These are phyloP conservation scores for Penicillium sp. DNA, from an alignment of 2,329 filamentous ascomycete species.

Conservation along the genomic window DNA sequence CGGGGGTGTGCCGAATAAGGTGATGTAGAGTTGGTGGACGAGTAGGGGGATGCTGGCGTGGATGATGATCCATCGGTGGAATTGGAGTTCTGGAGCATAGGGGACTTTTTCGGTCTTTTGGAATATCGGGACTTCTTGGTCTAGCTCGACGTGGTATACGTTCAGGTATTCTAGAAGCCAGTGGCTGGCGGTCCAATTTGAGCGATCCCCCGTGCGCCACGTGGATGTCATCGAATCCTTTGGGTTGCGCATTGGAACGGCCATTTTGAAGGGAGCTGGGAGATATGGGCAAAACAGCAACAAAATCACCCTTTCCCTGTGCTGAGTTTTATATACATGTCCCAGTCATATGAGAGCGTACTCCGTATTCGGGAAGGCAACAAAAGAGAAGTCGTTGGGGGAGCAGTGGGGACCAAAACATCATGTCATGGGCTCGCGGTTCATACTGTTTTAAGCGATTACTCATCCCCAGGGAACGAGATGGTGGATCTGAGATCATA, in stretches of 20 bases:
- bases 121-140: conserved; percentile 20
- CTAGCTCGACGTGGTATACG: conserved; percentile 23
- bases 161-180: conserved; percentile 26
- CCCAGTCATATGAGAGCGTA: too few species aligned
- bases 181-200: conserved; percentile 25
- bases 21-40: conserved; percentile 24
- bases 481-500: too few species aligned
- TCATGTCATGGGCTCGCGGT: too few species aligned
- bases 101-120: conserved; percentile 24
- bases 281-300: too few species aligned
- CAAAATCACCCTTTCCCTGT: too few species aligned
- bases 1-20: conserved; percentile 19
- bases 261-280: too few species aligned
- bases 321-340: too few species aligned
- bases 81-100: conserved; percentile 23
- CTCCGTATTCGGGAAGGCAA: too few species aligned
- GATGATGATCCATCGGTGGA: conserved; percentile 25
- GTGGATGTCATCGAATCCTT: conserved; percentile 31
- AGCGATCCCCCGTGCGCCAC: conserved; percentile 22
- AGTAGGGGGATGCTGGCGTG: conserved; percentile 24
- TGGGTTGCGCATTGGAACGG: conserved; percentile 19
- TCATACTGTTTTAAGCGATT: too few species aligned
- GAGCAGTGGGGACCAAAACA: too few species aligned
- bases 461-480: too few species aligned
- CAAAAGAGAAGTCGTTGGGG: too few species aligned